phyloP scores from a whole-genome alignment of 139 green algal genomes.

The Chlamydomonas applanata region DNA sequence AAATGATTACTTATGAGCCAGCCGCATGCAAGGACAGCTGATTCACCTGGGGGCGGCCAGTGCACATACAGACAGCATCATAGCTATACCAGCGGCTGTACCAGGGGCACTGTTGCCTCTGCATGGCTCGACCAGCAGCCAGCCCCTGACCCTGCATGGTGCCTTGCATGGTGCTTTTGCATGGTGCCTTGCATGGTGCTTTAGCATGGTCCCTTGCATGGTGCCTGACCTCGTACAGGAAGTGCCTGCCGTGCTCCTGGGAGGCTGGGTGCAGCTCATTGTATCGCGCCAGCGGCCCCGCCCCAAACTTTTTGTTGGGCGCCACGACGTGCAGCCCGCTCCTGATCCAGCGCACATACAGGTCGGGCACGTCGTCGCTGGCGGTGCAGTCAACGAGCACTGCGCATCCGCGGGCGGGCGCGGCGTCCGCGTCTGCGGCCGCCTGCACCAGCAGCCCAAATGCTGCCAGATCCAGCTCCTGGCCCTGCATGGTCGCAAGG shows the following conservation, averaged over 20 bases:
- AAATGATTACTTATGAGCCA: no score
- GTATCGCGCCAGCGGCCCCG: conserved; percentile 34
- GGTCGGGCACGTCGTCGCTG: conserved; percentile 49
- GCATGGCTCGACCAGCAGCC: no score
- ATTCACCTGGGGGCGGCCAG: no score
- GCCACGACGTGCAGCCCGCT: conserved; percentile 83
- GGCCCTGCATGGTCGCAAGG: no score
- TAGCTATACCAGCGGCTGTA: no score
- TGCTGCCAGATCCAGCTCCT: background rate
- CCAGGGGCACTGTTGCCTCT: no score
- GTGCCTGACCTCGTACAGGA: conserved; percentile 48
- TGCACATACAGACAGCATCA: no score
- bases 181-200: no score
- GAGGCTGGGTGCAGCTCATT: conserved; percentile 25
- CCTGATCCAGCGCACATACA: conserved; percentile 78
- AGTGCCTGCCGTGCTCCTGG: conserved; percentile 21
- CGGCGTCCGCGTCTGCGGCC: background rate
- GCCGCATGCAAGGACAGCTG: no score
- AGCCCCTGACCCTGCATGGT: no score
- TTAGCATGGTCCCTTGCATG: no score
- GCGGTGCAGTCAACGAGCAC: conserved; percentile 93
- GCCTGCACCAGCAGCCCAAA: conserved; percentile 6
- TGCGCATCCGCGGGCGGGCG: conserved; percentile 36
- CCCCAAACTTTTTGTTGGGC: conserved; percentile 95
- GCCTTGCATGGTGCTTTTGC: no score